phyloP scores from a whole-genome alignment of 1,284 basidiomycete genomes.

The Heterobasidion irregulare region DNA sequence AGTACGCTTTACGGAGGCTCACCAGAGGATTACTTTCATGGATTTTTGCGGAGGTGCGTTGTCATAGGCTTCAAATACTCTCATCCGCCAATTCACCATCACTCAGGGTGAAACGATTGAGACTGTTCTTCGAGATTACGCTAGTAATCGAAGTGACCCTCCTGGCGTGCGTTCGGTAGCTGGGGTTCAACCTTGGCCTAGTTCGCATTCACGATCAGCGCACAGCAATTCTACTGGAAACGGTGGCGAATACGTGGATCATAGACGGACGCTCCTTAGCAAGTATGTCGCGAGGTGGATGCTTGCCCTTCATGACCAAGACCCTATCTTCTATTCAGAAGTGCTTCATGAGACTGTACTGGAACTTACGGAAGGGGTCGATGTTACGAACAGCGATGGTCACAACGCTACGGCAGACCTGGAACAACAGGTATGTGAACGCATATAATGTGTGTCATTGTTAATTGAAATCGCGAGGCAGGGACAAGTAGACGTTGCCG shows the following conservation, averaged over 20 bases:
- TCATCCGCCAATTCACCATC: background rate
- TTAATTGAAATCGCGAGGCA: slow-evolving; percentile 3
- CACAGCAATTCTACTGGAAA: slow-evolving; percentile 42
- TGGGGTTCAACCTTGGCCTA: slow-evolving; percentile 43
- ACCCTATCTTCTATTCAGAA: slow-evolving; percentile 37
- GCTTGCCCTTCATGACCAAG: slow-evolving; percentile 51
- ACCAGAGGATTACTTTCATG: slow-evolving; percentile 46
- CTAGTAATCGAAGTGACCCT: slow-evolving; percentile 41
- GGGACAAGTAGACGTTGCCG: slow-evolving; percentile 12
- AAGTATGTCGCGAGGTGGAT: slow-evolving; percentile 60
- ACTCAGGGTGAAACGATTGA: slow-evolving; percentile 53
- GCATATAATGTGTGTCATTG: slow-evolving; percentile 9
- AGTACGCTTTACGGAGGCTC: slow-evolving; percentile 52
- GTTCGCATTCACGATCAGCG: slow-evolving; percentile 24
- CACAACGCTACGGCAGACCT: background rate
- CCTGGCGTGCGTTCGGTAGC: slow-evolving; percentile 53
- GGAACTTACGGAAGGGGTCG: slow-evolving; percentile 33
- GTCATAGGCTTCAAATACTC: background rate
- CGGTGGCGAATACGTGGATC: slow-evolving; percentile 57
- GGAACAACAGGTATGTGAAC: background rate
- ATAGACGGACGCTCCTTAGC: slow-evolving; percentile 36
- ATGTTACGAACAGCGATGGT: slow-evolving; percentile 11
- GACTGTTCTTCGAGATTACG: slow-evolving; percentile 53
- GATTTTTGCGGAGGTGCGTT: slow-evolving; percentile 57
- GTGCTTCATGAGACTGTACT: slow-evolving; percentile 41